Base-by-base conservation (phyloP, 2,329 filamentous ascomycete species). In the Aureobasidium namibiae region DNA sequence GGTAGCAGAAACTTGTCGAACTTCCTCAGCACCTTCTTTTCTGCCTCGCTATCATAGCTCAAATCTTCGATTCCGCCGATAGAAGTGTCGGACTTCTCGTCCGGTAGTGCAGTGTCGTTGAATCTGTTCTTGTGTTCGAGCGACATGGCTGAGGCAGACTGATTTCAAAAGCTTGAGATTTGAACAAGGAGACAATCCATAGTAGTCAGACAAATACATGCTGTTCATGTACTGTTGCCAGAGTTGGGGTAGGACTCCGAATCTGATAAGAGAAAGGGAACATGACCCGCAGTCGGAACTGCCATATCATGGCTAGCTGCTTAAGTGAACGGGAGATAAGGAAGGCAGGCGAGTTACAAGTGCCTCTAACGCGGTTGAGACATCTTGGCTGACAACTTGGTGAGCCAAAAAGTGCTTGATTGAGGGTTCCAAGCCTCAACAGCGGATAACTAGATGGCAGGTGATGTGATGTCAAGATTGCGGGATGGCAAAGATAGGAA, bases 1-100 rank as follows among this genome's bases (percentile, higher is more conserved):
- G 64, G 62, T 5, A 65, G 39, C 1, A 65, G 33, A 24, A 38
- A 64, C 13, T 50, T 60, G 57, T 64, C 63, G 23, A 63, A 64
- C 14, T 64, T 65, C 16, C 61, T 48, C 16, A 65, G 45, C 1
- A 60, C 60, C 14, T 45, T 58, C 14, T 54, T 45, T 21, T 63
- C 61, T 8, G 62, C 56, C 16, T 61, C 62, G 3, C 41, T 4
- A 26, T 65, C 60, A n/a, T 50, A 41, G 26, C 26, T 11, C 3
- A 60, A 2, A 16, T 60, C 57, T n/a, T 60, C 26, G 2, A 60
- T 10, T 13, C 53, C 48, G 33, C 57, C 57, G 5, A 50, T n/a
- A 8, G 45, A 49, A 10, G 53, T 4, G 6, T 57, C 53, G 2
- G 18, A n/a, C 21, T 57, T 46, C 31, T 57, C 53, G 1, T 57